A percentile compares a stretch with the other conserved stretches of the same genome.
Conservation (phyloP, 306 rosid genomes). For the Cicer chorassanicum region DNA sequence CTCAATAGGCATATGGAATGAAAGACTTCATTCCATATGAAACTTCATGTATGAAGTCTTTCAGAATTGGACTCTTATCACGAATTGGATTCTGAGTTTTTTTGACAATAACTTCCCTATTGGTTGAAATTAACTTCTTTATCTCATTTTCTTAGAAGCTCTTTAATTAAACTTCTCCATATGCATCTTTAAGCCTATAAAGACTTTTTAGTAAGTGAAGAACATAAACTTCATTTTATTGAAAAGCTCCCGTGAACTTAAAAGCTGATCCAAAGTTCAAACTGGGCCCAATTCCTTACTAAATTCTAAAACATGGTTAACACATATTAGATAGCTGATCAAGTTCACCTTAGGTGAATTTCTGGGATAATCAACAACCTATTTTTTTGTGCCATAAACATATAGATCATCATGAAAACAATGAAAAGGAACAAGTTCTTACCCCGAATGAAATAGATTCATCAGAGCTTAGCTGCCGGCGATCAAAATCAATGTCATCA, state of each 20-base stretch:
- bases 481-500: constrained; percentile 96
- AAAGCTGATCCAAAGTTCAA: neutral
- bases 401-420: constrained; percentile 21
- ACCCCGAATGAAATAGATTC: constrained; percentile 78
- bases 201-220: neutral
- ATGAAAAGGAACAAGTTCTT: constrained; percentile 46
- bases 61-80: neutral
- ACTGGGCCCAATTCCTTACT: neutral
- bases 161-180: neutral
- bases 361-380: constrained; percentile 25
- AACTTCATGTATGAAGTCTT: neutral
- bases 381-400: constrained; percentile 22
- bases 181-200: neutral
- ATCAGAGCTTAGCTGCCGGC: constrained; percentile 96
- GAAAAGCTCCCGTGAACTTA: neutral
- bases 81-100: neutral
- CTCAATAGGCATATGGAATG: neutral
- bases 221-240: neutral
- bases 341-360: constrained; percentile 19
- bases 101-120: neutral
- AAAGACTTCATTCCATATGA: neutral
- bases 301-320: neutral
- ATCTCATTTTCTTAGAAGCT: neutral
- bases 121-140: neutral
- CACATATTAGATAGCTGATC: neutral